Conservation (phyloP, 345 rosid genomes). For the Pugionium cornutum region DNA sequence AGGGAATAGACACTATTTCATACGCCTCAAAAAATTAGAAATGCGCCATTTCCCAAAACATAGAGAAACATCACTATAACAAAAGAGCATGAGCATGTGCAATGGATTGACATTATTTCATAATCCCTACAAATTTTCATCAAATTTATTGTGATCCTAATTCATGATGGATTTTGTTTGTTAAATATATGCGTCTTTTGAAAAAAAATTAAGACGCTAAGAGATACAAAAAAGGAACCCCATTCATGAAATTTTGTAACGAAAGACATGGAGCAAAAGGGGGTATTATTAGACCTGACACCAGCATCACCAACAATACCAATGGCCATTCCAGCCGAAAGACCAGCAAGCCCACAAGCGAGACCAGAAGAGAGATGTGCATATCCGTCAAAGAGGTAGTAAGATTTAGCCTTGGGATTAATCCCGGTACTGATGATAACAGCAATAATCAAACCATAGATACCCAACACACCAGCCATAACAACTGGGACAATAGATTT, state of each 20-base stretch:
- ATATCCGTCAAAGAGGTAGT: slow-evolving; percentile 89
- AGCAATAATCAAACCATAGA: slow-evolving; percentile 89
- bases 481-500: slow-evolving; percentile 96
- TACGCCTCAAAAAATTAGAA: too few species aligned
- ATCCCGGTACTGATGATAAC: slow-evolving; percentile 92
- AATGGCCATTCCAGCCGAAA: slow-evolving; percentile 96
- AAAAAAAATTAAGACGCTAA: background rate
- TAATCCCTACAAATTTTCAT: background rate
- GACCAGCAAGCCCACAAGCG: slow-evolving; percentile 96
- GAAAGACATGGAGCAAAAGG: background rate
- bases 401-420: slow-evolving; percentile 89
- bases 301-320: slow-evolving; percentile 98
- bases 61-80: too few species aligned
- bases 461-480: slow-evolving; percentile 99
- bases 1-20: too few species aligned
- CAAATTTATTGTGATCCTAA: background rate
- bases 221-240: background rate
- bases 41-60: too few species aligned
- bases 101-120: background rate
- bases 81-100: too few species aligned
- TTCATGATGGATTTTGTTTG: background rate
- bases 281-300: slow-evolving; percentile 58
- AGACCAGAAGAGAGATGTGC: slow-evolving; percentile 96
- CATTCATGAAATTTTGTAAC: background rate
- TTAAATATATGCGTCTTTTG: background rate